Percentiles rank a stretch among this genome's conserved stretches.
These are phyloP conservation scores for Fraxinus albicans DNA, from an alignment of 305 asterid species.

Conservation along the genomic window DNA sequence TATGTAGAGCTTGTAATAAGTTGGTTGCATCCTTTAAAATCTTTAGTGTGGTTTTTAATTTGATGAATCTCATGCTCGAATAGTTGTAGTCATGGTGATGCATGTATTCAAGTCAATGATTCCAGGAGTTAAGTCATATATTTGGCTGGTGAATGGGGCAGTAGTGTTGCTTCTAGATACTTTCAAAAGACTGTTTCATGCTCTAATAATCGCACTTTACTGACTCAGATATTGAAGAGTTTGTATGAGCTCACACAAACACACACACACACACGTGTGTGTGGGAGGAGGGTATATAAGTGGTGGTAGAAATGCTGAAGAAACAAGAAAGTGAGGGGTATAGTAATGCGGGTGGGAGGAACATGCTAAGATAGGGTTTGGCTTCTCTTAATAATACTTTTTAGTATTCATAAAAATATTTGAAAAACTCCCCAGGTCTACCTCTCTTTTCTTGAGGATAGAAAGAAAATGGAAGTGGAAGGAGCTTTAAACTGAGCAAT, in stretches of 20 bases:
- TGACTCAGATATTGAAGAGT: slow-evolving; percentile 3
- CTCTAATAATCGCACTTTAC: slow-evolving; percentile 7
- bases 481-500: background rate
- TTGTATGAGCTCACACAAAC: slow-evolving; percentile 6
- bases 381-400: slow-evolving; percentile 6
- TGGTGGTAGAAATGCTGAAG: background rate
- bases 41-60: background rate
- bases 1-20: slow-evolving; percentile 13
- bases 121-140: slow-evolving; percentile 10
- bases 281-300: slow-evolving; percentile 4
- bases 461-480: background rate
- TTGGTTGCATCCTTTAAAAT: slow-evolving; percentile 13
- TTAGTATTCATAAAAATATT: background rate
- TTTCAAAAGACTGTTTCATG: slow-evolving; percentile 6
- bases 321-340: background rate
- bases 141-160: slow-evolving; percentile 14
- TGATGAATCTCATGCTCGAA: slow-evolving; percentile 14
- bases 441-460: background rate
- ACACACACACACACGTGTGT: background rate
- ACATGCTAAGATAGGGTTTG: background rate
- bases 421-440: background rate
- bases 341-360: background rate
- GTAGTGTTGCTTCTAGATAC: slow-evolving; percentile 6
- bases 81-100: slow-evolving; percentile 7
- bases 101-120: slow-evolving; percentile 13